Evolutionary conservation across 805 yeast species (phyloP), one percentile per base, ranked within the genome.

Genomic region (Suhomyces vadensis): DNA sequence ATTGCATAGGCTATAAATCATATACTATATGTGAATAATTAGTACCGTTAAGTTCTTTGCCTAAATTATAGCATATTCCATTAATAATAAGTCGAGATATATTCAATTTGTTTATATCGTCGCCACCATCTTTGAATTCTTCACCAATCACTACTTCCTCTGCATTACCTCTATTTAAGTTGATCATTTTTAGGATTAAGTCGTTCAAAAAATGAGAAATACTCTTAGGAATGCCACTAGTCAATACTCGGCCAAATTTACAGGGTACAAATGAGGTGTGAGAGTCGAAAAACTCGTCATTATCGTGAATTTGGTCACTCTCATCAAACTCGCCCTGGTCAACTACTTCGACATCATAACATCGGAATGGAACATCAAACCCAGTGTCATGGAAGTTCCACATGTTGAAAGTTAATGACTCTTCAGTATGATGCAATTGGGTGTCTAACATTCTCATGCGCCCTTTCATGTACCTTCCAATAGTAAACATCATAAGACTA

Each of bases 111-210:
- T 35, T 10, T 16, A 20, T 35, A n/a, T 44, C 49, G 14, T 58
- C 64, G 11, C 74, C 75, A 37, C 71, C 76, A 43, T 65, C 66
- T 36, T 65, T 55, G 37, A 58, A 59, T 19, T 56, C 57, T 16
- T 44, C 49, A 8, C 61, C 63, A 24, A 64, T 54, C 3, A 55
- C 57, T 8, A 58, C 53, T 24, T 58, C 65, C 48, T 71, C 77
- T 1, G 77, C 77, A 49, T 70, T 57, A 1, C 75, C 77, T 13
- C 77, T 52, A 47, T 67, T 58, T 39, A 71, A 57, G 43, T 62
- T 62, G 35, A 61, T 52, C 58, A 70, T 52, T 6, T 49, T 51
- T n/a, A 60, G 49, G 9, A 69, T 54, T n/a, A 68, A 47, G 35
- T 61, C 65, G 35, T 67, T 57, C n/a, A 68, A 44, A 43, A 55